Evolutionary conservation across 2,329 filamentous ascomycete species (phyloP).

Genomic region (Elsinoe australis): DNA sequence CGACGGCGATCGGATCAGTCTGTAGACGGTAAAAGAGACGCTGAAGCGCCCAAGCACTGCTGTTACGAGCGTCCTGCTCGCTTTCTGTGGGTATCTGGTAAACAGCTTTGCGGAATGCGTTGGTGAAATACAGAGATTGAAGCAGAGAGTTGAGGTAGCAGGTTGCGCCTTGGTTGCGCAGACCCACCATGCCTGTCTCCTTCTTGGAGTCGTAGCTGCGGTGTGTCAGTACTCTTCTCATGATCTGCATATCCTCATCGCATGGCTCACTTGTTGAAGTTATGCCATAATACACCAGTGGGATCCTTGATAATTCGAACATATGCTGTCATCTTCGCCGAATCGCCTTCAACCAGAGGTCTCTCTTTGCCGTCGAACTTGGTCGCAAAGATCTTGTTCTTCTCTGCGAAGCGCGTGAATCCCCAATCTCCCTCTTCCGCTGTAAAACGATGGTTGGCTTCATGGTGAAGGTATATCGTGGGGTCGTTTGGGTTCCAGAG

Average conservation of each 20-base stretch:
- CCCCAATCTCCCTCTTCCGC: slow-evolving; percentile 97
- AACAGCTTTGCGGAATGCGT: slow-evolving; percentile 91
- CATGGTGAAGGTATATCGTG: slow-evolving; percentile 65
- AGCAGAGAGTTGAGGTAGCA: slow-evolving; percentile 47
- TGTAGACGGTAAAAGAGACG: slow-evolving; percentile 92
- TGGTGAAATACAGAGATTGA: slow-evolving; percentile 48
- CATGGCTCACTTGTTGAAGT: slow-evolving; percentile 63
- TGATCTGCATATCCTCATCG: too few relatives aligned
- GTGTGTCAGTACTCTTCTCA: slow-evolving; percentile 17
- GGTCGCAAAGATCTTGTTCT: slow-evolving; percentile 73
- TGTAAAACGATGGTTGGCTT: slow-evolving; percentile 91
- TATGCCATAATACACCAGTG: slow-evolving; percentile 84
- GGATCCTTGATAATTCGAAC: slow-evolving; percentile 77
- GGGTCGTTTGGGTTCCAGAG: slow-evolving; percentile 92
- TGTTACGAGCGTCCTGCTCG: slow-evolving; percentile 74
- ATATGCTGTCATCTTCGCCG: slow-evolving; percentile 73
- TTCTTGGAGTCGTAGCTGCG: slow-evolving; percentile 88
- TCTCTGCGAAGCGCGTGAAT: slow-evolving; percentile 91
- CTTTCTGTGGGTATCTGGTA: slow-evolving; percentile 93
- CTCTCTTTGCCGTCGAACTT: slow-evolving; percentile 63
- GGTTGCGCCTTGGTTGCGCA: slow-evolving; percentile 88
- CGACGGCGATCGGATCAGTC: slow-evolving; percentile 72
- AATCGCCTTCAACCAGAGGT: slow-evolving; percentile 69
- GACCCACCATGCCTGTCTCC: slow-evolving; percentile 90
- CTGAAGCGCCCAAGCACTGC: slow-evolving; percentile 79